Conservation (phyloP, 169 alveolate genomes). For the Plasmodium gaboni region DNA sequence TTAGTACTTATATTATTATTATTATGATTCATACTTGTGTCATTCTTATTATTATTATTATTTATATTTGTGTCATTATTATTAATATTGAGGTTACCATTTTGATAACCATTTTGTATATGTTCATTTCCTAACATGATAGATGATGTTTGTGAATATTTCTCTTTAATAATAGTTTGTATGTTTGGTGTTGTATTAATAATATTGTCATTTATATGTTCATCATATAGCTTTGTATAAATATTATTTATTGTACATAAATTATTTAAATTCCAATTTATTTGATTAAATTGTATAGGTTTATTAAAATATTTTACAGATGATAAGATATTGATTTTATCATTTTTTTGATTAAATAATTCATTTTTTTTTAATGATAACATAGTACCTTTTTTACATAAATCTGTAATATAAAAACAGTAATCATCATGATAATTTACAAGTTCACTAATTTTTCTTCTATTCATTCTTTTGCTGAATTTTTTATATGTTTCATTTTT, state of each 20-base stretch:
- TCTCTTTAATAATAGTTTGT: not conserved
- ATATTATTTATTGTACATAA: slow-evolving; percentile 35
- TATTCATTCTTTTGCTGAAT: slow-evolving; percentile 67
- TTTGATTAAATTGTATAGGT: slow-evolving; percentile 2
- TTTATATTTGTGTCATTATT: too few species aligned
- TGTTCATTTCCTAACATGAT: too few species aligned
- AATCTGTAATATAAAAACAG: slow-evolving; percentile 71
- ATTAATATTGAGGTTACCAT: too few species aligned
- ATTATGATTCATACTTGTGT: too few species aligned
- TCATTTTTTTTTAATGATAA: slow-evolving; percentile 47
- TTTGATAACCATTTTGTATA: too few species aligned
- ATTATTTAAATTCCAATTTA: slow-evolving; percentile 11
- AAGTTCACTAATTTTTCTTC: slow-evolving; percentile 35
- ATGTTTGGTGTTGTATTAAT: slow-evolving; percentile 8
- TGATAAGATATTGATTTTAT: not conserved
- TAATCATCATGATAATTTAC: slow-evolving; percentile 47
- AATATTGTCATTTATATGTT: slow-evolving; percentile 34
- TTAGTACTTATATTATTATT: too few species aligned
- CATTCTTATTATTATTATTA: too few species aligned
- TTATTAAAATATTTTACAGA: too few species aligned
- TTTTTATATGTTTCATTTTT: slow-evolving; percentile 65
- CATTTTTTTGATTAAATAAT: slow-evolving; percentile 16
- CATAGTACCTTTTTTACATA: slow-evolving; percentile 71
- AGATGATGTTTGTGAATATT: too few species aligned
- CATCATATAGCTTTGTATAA: slow-evolving; percentile 8